Evolutionary conservation across 805 yeast genomes (phyloP).

Genomic region (Blastobotrys parvus): DNA sequence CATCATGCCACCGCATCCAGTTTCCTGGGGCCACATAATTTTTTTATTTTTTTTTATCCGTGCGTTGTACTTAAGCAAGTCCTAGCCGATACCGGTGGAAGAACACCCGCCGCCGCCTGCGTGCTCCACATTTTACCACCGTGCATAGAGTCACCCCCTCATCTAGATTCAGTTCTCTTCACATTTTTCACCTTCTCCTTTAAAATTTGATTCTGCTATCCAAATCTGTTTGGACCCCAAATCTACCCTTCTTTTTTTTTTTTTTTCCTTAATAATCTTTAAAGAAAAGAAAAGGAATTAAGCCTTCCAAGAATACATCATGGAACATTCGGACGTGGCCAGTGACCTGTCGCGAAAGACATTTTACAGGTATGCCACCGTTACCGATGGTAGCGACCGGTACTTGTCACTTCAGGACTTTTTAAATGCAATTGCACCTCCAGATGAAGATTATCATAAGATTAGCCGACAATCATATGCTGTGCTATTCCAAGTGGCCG

Average conservation of each 20-base stretch:
- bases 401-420: constrained; percentile 31
- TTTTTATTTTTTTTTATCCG: no score
- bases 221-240: no score
- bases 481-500: constrained; percentile 74
- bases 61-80: no score
- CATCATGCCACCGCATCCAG: no score
- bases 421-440: constrained; percentile 36
- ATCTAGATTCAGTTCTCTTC: no score
- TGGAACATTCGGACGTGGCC: not conserved
- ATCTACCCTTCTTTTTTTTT: not conserved
- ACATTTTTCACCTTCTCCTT: no score
- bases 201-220: no score
- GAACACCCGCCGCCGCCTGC: no score
- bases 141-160: no score
- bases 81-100: no score
- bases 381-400: constrained; percentile 14
- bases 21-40: no score
- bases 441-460: constrained; percentile 40
- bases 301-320: not conserved
- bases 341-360: constrained; percentile 8
- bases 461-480: constrained; percentile 54
- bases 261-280: not conserved
- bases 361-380: constrained; percentile 17
- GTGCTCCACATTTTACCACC: no score
- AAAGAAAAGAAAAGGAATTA: not conserved